Base-by-base conservation (phyloP, 345 rosid species). In the Kernera saxatilis region DNA sequence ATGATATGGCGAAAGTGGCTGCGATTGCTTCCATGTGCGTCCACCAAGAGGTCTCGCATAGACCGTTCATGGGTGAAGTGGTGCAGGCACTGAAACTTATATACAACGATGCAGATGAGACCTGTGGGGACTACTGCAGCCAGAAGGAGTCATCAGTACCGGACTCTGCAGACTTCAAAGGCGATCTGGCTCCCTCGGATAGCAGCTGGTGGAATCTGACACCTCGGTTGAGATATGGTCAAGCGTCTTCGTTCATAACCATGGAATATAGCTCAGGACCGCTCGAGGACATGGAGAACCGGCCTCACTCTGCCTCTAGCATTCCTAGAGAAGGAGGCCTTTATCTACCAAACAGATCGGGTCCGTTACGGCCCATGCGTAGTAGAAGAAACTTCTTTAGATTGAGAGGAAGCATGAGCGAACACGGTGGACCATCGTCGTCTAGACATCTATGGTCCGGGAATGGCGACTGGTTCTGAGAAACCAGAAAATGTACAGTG, bases 41-140 rank as follows among this genome's bases (percentile, higher is more conserved):
- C 55, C 97, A 95, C 75, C 90, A 87, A 1, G 99, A 95, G 80
- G 99, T 95, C 54, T 80, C 98, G 5, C 85, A 87, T 71, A 77
- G 99, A 61, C 99, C 99, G 10, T 95, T 95, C 72, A 95, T 95
- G 99, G 99, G 99, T 43, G 99, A 95, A 85, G 99, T 95, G 11
- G 99, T 95, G 75, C 99, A 95, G 85, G 99, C 99, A 30, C 82
- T 95, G 70, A 95, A 95, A 79, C 86, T 95, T 60, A 92, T 95
- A 72, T 92, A 88, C 83, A 90, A 92, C 6, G 97, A 90, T 62
- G 76, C 85, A 0, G 97, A 92, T 10, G 99, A 87, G 63, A 87
- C 92, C 6, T 77, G 90, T 5, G 95, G 85, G 56, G 99, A 91
- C 65, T 78, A 80, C 67, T 84, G 85, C 69, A 92, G 98, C 83